Base-by-base conservation (phyloP, 169 alveolate species). In the Eimeria tenella region DNA sequence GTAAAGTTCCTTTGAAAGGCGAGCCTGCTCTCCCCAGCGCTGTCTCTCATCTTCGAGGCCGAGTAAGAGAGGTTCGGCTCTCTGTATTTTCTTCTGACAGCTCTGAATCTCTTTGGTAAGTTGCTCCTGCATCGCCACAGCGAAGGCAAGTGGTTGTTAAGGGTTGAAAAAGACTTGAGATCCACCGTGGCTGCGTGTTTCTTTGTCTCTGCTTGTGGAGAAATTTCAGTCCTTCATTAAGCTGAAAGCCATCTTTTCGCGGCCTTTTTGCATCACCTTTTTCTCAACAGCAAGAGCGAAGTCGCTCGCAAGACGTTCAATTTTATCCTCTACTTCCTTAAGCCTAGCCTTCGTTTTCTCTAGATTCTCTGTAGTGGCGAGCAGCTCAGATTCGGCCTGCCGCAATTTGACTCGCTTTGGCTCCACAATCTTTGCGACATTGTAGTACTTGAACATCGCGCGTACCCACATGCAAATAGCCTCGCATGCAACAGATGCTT, bases 11-110 rank as follows among this genome's bases (percentile, higher is more conserved):
- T 31, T 83, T n/a, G 95, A 81, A n/a, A 86, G 53, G 83, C 97
- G 97, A 15, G 99, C 98, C 93, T 98, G 99, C 81, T 97, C 98
- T 11, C 98, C 98, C 99, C 99, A 99, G 73, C 99, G 96, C 17
- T 95, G 97, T 94, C 98, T 98, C 96, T 98, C 99, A 89, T 98
- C 99, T 55, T 98, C 96, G 11, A 99, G 98, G 50, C 99, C 99
- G 86, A 97, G 97, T 90, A 98, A 98, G 77, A 99, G 98, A 84
- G 98, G 97, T 95, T 98, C 98, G 49, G 99, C 99, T 70, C 98
- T 98, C 52, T 94, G 93, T 31, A 95, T 93, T 93, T 96, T 97
- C 60, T 94, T 96, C 23, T 95, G 94, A 86, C 98, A 97, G 91
- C 96, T 49, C 19, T 70, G 63, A 56, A 84, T 74, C 60, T 68